phyloP scores from a whole-genome alignment of 179 eudicot genomes.

The Vitellaria paradoxa region DNA sequence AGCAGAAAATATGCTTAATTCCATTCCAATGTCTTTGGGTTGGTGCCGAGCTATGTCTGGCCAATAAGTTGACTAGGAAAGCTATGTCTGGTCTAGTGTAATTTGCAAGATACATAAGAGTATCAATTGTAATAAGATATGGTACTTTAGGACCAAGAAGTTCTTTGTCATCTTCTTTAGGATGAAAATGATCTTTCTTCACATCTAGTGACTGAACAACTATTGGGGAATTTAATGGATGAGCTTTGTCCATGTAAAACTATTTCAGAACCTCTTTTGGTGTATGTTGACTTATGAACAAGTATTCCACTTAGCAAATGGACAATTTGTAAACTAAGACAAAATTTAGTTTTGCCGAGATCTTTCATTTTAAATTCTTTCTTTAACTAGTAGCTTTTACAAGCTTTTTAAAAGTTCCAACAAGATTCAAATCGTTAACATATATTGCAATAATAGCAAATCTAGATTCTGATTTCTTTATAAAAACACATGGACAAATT shows the following conservation, averaged over 20 bases:
- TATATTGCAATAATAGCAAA: neutral
- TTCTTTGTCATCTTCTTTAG: slow-evolving; percentile 3
- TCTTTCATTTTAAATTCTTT: slow-evolving; percentile 14
- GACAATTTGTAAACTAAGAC: slow-evolving; percentile 12
- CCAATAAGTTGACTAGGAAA: neutral
- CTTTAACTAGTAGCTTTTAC: neutral
- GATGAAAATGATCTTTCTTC: neutral
- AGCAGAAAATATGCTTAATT: slow-evolving; percentile 7
- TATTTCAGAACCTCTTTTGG: neutral
- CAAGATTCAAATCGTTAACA: neutral
- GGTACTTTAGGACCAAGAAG: slow-evolving; percentile 12
- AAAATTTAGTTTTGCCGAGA: slow-evolving; percentile 7
- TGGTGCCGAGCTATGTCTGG: neutral
- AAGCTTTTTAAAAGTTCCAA: neutral
- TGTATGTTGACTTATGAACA: neutral
- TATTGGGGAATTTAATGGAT: slow-evolving; percentile 1
- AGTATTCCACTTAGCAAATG: slow-evolving; percentile 6
- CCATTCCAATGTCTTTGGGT: neutral
- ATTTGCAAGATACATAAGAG: neutral
- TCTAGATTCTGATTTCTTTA: too few relatives aligned
- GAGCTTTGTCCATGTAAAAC: too few relatives aligned
- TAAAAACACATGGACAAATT: too few relatives aligned
- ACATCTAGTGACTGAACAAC: neutral
- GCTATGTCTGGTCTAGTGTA: neutral
- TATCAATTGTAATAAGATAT: slow-evolving; percentile 3